Conservation (phyloP, 1,284 basidiomycete genomes). For the Apiotrichum laibachii region DNA sequence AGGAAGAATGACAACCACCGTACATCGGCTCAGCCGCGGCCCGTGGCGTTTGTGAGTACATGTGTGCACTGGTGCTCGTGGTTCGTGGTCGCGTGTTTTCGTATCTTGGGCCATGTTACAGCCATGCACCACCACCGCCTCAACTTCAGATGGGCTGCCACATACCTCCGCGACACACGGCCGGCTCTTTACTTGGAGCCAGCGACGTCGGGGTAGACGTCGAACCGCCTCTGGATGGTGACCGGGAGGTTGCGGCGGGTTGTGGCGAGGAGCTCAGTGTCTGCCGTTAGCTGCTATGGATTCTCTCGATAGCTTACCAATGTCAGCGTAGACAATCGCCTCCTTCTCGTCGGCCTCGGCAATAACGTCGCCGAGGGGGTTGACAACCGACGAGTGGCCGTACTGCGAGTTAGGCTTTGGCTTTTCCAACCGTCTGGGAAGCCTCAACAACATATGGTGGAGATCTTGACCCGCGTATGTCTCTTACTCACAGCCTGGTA, state of each 20-base stretch:
- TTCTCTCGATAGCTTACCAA: slow-evolving; percentile 60
- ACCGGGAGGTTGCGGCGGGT: slow-evolving; percentile 82
- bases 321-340: slow-evolving; percentile 72
- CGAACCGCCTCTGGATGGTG: slow-evolving; percentile 81
- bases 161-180: background rate
- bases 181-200: slow-evolving; percentile 6
- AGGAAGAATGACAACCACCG: too few relatives aligned
- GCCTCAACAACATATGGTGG: too few relatives aligned
- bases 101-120: too few relatives aligned
- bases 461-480: background rate
- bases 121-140: too few relatives aligned
- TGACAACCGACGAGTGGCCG: slow-evolving; percentile 84
- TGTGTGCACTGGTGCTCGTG: too few relatives aligned
- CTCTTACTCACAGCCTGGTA: slow-evolving; percentile 74
- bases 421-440: too few relatives aligned
- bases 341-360: slow-evolving; percentile 76
- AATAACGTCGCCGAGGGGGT: slow-evolving; percentile 81
- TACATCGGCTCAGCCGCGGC: too few relatives aligned
- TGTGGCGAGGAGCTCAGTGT: slow-evolving; percentile 65
- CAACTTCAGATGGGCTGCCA: too few relatives aligned
- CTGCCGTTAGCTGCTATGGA: slow-evolving; percentile 51
- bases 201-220: slow-evolving; percentile 76
- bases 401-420: slow-evolving; percentile 57
- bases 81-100: too few relatives aligned
- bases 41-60: too few relatives aligned